Percentiles rank a stretch among this genome's conserved stretches.
Evolutionary conservation across 192 early-diverging fungal species (phyloP).

Genomic region (Physocladia obscura): DNA sequence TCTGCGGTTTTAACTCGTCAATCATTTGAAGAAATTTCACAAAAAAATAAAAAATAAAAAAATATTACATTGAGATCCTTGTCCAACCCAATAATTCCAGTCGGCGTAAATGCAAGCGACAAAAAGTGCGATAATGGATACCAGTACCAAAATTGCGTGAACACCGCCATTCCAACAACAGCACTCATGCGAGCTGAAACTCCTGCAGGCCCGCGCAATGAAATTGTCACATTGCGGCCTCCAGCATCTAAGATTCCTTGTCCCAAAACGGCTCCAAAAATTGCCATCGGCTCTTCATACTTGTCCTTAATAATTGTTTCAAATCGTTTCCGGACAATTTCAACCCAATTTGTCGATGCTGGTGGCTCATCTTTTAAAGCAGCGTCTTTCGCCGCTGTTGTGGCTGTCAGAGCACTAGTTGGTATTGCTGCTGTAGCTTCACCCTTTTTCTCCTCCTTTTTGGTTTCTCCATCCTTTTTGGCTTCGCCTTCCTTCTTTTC

Average conservation of each 20-base stretch:
- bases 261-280: slow-evolving; percentile 92
- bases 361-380: slow-evolving; percentile 5
- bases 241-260: slow-evolving; percentile 99
- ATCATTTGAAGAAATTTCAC: not conserved
- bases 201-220: slow-evolving; percentile 81
- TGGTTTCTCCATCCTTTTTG: not conserved
- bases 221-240: slow-evolving; percentile 96
- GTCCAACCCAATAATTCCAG: slow-evolving; percentile 93
- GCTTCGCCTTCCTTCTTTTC: not conserved
- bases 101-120: slow-evolving; percentile 90
- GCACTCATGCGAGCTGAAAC: slow-evolving; percentile 85
- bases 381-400: not conserved
- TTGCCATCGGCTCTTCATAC: slow-evolving; percentile 88
- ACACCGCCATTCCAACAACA: slow-evolving; percentile 97
- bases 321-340: slow-evolving; percentile 82
- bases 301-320: slow-evolving; percentile 87
- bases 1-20: slow-evolving; percentile 35
- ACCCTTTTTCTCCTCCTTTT: slow-evolving; percentile 4
- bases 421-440: not conserved
- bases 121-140: slow-evolving; percentile 96
- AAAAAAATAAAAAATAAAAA: not conserved
- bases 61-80: slow-evolving; percentile 68
- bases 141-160: slow-evolving; percentile 99
- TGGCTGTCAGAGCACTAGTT: not conserved
- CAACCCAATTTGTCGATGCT: slow-evolving; percentile 45